Evolutionary conservation across 2,329 filamentous ascomycete genomes (phyloP).

Genomic region (Fusarium ambrosium): DNA sequence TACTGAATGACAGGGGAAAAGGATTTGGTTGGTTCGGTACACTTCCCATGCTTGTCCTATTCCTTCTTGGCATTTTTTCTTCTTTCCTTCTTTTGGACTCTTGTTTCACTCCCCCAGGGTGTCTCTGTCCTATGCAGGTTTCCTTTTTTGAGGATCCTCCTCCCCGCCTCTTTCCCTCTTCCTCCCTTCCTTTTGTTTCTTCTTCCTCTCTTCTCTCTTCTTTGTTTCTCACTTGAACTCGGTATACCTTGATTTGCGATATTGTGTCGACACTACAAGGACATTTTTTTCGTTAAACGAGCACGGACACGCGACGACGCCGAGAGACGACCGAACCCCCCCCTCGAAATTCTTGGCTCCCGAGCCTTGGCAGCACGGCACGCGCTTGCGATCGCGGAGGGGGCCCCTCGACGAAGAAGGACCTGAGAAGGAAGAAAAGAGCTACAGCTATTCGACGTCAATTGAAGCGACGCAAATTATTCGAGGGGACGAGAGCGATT

Average conservation of each 20-base stretch:
- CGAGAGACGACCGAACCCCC: constrained; percentile 10
- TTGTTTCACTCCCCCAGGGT: constrained; percentile 24
- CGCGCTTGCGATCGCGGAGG: constrained; percentile 42
- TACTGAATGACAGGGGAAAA: constrained; percentile 14
- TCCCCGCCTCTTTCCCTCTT: constrained; percentile 29
- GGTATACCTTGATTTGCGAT: not conserved
- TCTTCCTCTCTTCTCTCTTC: not conserved
- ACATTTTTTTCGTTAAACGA: not conserved
- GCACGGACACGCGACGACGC: constrained; percentile 25
- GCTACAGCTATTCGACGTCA: constrained; percentile 2
- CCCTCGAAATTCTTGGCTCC: constrained; percentile 36
- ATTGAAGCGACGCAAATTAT: not conserved
- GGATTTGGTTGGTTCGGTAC: constrained; percentile 11
- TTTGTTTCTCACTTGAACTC: not conserved
- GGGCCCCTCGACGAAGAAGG: not conserved
- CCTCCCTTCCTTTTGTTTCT: not conserved
- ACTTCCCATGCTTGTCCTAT: not conserved
- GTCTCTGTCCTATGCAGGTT: constrained; percentile 21
- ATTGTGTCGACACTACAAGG: no score
- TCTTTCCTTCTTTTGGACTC: not conserved
- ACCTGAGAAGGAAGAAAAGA: constrained; percentile 1
- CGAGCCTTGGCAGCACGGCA: constrained; percentile 41
- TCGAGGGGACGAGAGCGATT: not conserved
- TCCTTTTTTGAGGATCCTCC: constrained; percentile 32
- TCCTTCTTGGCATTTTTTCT: constrained; percentile 1